phyloP scores from a whole-genome alignment of 176 grass and related monocot genomes.

The Neostapfia colusana region DNA sequence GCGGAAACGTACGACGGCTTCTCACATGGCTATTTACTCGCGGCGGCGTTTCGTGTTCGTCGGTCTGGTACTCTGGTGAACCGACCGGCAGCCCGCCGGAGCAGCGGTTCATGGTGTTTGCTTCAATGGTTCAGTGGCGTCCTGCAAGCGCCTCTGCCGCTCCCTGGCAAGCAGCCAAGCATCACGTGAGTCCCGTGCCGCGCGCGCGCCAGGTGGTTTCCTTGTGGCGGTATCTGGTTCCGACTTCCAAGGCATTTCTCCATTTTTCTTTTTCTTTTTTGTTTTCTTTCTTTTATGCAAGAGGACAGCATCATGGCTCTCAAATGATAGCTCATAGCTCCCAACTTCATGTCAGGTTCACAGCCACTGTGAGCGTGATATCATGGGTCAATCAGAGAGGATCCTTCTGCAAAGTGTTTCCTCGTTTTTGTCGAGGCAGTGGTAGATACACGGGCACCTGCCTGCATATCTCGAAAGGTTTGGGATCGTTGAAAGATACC shows the following conservation, averaged over 20 bases:
- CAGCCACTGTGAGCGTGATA: neutral
- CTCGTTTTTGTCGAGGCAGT: no score
- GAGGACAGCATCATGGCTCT: neutral
- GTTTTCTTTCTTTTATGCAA: no score
- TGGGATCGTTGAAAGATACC: neutral
- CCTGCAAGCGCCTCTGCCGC: neutral
- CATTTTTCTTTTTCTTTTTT: no score
- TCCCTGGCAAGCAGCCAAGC: slow-evolving; percentile 11
- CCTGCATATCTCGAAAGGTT: neutral
- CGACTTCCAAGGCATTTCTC: neutral
- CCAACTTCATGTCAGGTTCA: no score
- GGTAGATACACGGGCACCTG: no score
- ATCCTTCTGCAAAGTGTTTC: no score
- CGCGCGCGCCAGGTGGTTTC: neutral
- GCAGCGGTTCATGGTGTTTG: neutral
- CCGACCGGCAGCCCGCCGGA: neutral
- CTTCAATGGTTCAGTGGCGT: neutral
- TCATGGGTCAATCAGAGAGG: neutral
- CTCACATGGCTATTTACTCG: neutral
- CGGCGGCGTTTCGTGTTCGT: neutral
- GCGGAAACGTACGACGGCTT: neutral
- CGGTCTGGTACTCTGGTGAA: neutral
- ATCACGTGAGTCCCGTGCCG: slow-evolving; percentile 7
- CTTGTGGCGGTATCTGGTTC: no score
- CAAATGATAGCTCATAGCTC: neutral